phyloP scores from a whole-genome alignment of 441 rosid species.

The Corymbia calophylla region DNA sequence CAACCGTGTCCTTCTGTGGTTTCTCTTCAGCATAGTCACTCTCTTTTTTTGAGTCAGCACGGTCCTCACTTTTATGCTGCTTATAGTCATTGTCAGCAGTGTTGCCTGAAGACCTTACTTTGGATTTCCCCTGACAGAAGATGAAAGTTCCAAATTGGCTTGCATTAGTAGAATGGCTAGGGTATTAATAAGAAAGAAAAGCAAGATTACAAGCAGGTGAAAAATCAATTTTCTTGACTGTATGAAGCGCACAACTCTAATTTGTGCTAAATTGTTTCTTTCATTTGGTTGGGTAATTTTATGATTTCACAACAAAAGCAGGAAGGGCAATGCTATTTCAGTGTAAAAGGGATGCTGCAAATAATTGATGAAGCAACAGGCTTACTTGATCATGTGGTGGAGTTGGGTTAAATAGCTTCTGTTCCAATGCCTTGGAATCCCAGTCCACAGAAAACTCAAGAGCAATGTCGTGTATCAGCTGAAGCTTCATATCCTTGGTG shows the following conservation, averaged over 20 bases:
- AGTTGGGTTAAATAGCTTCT: conserved; percentile 37
- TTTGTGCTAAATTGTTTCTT: neutral
- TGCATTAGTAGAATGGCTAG: neutral
- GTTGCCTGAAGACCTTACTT: neutral
- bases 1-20: neutral
- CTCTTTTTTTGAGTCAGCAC: conserved; percentile 4
- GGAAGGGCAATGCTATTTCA: neutral
- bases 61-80: conserved; percentile 1
- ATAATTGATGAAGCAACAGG: neutral
- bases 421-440: conserved; percentile 53
- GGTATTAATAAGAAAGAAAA: neutral
- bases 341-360: neutral
- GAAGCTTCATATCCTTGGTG: conserved; percentile 61
- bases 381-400: conserved; percentile 27
- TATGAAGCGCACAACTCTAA: neutral
- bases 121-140: neutral
- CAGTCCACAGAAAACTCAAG: conserved; percentile 49
- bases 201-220: neutral
- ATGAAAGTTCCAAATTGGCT: neutral
- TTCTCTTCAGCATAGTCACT: neutral
- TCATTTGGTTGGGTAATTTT: neutral
- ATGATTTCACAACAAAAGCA: neutral
- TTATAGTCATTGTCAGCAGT: neutral
- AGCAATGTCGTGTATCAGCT: conserved; percentile 47
- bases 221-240: neutral